phyloP scores from a whole-genome alignment of 371 early-diverging fungal genomes.

The Basidiobolus meristosporus region DNA sequence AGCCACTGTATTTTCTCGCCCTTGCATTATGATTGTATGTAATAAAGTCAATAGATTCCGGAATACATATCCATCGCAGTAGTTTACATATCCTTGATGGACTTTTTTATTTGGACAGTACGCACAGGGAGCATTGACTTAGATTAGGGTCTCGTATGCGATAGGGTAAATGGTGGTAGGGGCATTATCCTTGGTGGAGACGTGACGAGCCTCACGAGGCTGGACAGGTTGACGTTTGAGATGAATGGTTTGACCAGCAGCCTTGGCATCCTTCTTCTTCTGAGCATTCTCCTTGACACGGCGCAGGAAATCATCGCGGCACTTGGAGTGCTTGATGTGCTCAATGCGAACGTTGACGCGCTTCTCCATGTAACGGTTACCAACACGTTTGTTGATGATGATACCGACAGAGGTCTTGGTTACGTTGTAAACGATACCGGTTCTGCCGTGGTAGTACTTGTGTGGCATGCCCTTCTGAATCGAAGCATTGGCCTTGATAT shows the following conservation, averaged over 20 bases:
- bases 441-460: slow-evolving; percentile 99
- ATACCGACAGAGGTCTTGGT: slow-evolving; percentile 97
- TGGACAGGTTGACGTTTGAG: slow-evolving; percentile 87
- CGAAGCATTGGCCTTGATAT: slow-evolving; percentile 93
- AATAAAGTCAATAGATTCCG: too few species aligned
- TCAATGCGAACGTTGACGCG: slow-evolving; percentile 96
- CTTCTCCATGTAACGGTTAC: slow-evolving; percentile 96
- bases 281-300: slow-evolving; percentile 91
- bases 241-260: slow-evolving; percentile 28
- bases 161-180: slow-evolving; percentile 86
- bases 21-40: too few species aligned
- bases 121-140: slow-evolving; percentile 5
- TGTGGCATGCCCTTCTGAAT: slow-evolving; percentile 99
- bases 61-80: too few species aligned
- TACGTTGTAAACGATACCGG: slow-evolving; percentile 97
- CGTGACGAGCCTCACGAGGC: slow-evolving; percentile 80
- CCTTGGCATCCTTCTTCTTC: slow-evolving; percentile 50
- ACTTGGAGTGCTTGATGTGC: slow-evolving; percentile 99
- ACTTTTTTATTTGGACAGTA: too few species aligned
- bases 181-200: slow-evolving; percentile 73
- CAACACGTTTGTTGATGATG: slow-evolving; percentile 95
- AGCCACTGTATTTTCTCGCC: too few species aligned
- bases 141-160: slow-evolving; percentile 60
- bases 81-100: slow-evolving; percentile 8
- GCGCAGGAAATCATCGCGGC: slow-evolving; percentile 95